phyloP scores from a whole-genome alignment of 2,329 filamentous ascomycete genomes.

The Exophiala lecanii-corni region DNA sequence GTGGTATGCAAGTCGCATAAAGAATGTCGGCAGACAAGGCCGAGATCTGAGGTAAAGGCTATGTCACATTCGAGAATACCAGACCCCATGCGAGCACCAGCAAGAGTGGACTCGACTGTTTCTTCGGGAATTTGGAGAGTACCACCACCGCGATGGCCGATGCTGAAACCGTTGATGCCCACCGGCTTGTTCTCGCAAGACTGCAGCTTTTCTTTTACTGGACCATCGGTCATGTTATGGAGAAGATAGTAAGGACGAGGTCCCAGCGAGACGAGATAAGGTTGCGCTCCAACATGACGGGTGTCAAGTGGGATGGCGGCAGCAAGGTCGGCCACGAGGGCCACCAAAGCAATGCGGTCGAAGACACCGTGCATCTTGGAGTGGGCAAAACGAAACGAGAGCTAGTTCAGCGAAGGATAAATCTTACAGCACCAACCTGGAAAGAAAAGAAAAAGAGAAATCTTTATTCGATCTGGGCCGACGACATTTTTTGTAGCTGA shows the following conservation, averaged over 20 bases:
- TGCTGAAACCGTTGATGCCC: constrained; percentile 52
- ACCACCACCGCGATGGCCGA: constrained; percentile 53
- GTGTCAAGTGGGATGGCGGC: constrained; percentile 10
- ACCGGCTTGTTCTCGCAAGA: constrained; percentile 55
- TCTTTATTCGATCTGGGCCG: not conserved
- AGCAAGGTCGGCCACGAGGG: constrained; percentile 9
- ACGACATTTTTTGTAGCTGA: constrained; percentile 8
- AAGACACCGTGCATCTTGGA: constrained; percentile 14
- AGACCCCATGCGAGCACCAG: constrained; percentile 63
- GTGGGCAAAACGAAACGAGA: not conserved
- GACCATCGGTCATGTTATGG: constrained; percentile 56
- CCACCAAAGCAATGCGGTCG: constrained; percentile 13
- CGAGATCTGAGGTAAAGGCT: constrained; percentile 59
- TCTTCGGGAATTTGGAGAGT: constrained; percentile 61
- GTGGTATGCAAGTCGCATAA: constrained; percentile 66
- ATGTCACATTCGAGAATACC: constrained; percentile 66
- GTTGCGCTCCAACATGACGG: constrained; percentile 11
- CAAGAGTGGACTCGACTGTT: constrained; percentile 54
- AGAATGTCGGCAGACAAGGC: constrained; percentile 65
- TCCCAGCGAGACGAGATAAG: constrained; percentile 51
- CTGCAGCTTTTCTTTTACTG: constrained; percentile 56
- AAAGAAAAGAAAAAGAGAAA: not conserved
- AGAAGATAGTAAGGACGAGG: constrained; percentile 62
- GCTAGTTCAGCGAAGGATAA: not conserved
- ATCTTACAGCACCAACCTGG: not conserved